A percentile compares a stretch with the other conserved stretches of the same genome.
Evolutionary conservation across 306 rosid genomes (phyloP).

Genomic region (Medicago truncatula): DNA sequence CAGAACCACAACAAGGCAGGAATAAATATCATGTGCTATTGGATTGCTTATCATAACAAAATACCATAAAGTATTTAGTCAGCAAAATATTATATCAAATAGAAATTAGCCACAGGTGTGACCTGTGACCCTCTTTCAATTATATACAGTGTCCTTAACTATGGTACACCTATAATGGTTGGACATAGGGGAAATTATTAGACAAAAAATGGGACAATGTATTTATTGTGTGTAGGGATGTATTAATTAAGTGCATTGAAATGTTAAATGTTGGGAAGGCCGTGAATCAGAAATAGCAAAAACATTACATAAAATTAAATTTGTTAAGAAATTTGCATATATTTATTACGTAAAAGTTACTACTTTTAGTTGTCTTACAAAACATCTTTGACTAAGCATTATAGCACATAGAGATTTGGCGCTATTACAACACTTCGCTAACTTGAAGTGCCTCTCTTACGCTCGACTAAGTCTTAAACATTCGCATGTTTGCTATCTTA

Average conservation of each 20-base stretch:
- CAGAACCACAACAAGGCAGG: conserved; percentile 40
- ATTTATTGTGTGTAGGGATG: conserved; percentile 23
- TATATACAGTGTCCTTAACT: conserved; percentile 28
- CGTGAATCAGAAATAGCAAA: not conserved
- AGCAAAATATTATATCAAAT: conserved; percentile 14
- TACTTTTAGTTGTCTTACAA: no score
- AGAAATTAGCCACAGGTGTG: conserved; percentile 10
- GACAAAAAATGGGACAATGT: conserved; percentile 16
- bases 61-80: conserved; percentile 20
- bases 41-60: conserved; percentile 32
- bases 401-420: no score
- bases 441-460: no score
- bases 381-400: no score
- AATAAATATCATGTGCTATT: conserved; percentile 38
- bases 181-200: not conserved
- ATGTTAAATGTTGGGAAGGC: not conserved
- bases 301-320: no score
- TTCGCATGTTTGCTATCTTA: no score
- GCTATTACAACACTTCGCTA: no score
- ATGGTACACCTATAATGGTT: conserved; percentile 24
- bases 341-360: no score
- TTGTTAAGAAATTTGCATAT: no score
- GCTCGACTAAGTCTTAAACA: no score
- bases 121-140: conserved; percentile 23
- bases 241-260: not conserved